Base-by-base conservation (phyloP, 306 rosid genomes). In the Quillaja saponaria region DNA sequence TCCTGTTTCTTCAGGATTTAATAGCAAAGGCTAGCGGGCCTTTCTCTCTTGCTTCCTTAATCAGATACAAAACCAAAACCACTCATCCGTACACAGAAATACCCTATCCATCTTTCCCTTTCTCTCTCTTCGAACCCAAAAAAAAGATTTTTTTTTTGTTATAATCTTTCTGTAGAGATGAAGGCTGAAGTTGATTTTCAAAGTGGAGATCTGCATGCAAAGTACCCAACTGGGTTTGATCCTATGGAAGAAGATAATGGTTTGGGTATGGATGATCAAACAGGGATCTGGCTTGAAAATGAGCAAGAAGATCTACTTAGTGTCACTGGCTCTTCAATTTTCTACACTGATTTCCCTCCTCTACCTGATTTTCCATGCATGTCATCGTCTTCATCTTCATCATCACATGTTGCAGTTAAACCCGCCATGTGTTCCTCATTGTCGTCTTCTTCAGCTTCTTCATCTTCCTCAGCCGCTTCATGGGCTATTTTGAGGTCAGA, bases 291-390 rank as follows among this genome's bases (percentile, higher is more conserved):
- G 96, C 75, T 88, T 8, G 69, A 80, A 34, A 48, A 54, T 54
- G 68, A 75, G 5, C 81, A 78, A 19, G 81, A 71, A 13, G 80
- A 69, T 63, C 50, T 76, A 20, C 63, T 80, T 49, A 91, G 80
- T 21, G 78, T 79, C 19, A 63, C 73, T 20, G 84, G 69, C 8
- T 51, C 76, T 34, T 77, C 91, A 2, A 72, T 88, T 64, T 91
- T 91, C 74, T 91, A 86, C 74, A 66, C 64, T 0, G 95, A 86
- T 33, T 92, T 92, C 64, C 99, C 95, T 44, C 55, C 95, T 34
- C 75, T 89, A 6, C 91, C 94, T 14, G 91, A 83, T 71, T 92
- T 89, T 35, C 78, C 99, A 34, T 89, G 99, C 96, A 83, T 92
- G 99, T 92, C 96, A 0, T 89, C 99, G 0, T 85, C 99, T 3